Base-by-base conservation (phyloP, 2,329 filamentous ascomycete species). In the Ceratocystis papillata region DNA sequence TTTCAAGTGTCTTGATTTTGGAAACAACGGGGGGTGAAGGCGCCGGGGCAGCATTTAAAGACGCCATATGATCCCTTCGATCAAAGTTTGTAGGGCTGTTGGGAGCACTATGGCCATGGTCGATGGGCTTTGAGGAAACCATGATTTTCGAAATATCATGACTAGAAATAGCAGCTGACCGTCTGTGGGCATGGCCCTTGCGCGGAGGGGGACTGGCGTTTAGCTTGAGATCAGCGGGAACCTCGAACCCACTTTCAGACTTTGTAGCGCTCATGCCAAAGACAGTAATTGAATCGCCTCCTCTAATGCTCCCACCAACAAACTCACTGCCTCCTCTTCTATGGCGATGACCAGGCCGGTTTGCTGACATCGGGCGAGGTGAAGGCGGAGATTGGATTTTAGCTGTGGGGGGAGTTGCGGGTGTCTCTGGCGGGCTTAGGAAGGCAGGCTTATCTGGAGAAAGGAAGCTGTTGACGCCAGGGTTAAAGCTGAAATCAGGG, bases 261-360 rank as follows among this genome's bases (percentile, higher is more conserved):
- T 86, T 89, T 10, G 85, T 87, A 33, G 87, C 86, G 71, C 86
- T 90, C 12, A 83, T 83, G 74, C 84, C 88, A 76, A 89, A 79
- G 6, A 84, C 76, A 8, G 82, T 81, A 62, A 85, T 83, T 0
- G 81, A 78, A 61, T 81, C 83, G 12, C 83, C 77, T 75, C 80
- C 75, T 70, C 84, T 78, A 70, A 81, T 76, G 70, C 87, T 87
- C 6, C 88, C 89, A 46, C 90, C 90, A 60, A 95, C 88, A 72
- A 95, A 91, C 73, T 96, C 91, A 73, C 91, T 96, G 33, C 86
- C 88, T 65, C 88, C 88, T 71, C 92, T 83, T 71, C 87, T 82
- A 74, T 96, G 92, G 37, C 87, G 86, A 73, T 91, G 88, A 25
- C 86, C 85, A 53, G 64, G 60, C 45, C 62, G 60, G 45, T 37